A percentile compares a stretch with the other conserved stretches of the same genome.
phyloP scores from a whole-genome alignment of 306 rosid species.

The Dryas octopetala region DNA sequence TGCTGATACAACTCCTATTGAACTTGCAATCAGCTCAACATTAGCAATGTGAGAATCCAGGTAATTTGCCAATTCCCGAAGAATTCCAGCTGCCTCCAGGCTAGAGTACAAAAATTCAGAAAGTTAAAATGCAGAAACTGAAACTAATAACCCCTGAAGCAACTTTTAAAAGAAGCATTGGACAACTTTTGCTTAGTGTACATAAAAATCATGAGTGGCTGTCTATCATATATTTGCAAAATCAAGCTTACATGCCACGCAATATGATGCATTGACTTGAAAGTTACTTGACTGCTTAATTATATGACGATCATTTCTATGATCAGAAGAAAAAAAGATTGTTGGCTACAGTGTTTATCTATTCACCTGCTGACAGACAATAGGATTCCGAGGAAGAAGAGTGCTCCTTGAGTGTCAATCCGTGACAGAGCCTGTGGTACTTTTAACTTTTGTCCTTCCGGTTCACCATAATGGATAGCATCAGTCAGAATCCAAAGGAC shows the following conservation, averaged over 20 bases:
- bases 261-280: not conserved
- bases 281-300: not conserved
- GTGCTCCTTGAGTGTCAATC: constrained; percentile 90
- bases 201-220: not conserved
- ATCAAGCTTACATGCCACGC: not conserved
- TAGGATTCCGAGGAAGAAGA: constrained; percentile 94
- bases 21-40: constrained; percentile 67
- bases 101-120: constrained; percentile 34
- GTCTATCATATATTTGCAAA: not conserved
- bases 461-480: constrained; percentile 96
- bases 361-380: constrained; percentile 86
- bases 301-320: not conserved
- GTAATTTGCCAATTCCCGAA: constrained; percentile 83
- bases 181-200: not conserved
- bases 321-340: not conserved
- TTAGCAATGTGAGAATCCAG: constrained; percentile 71
- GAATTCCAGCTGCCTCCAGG: constrained; percentile 88
- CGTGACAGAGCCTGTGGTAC: constrained; percentile 95
- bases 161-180: not conserved
- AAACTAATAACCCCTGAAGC: not conserved
- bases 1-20: constrained; percentile 84
- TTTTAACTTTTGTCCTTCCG: constrained; percentile 85
- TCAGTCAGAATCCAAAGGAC: constrained; percentile 96
- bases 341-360: not conserved
- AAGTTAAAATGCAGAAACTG: constrained; percentile 9